phyloP scores from a whole-genome alignment of 306 rosid species.

The Cucurbita maxima region DNA sequence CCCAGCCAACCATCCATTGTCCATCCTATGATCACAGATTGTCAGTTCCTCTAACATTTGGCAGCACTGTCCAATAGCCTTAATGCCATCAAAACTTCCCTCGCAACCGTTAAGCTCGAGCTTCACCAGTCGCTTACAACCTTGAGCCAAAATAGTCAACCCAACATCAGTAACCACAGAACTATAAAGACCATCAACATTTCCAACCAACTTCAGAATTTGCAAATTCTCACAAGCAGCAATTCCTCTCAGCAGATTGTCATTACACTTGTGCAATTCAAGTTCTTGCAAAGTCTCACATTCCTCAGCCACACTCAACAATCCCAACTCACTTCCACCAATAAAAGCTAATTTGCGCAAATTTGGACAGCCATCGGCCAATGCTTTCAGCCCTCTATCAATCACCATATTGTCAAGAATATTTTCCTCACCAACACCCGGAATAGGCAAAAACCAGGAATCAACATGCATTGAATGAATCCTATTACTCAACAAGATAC shows the following conservation, averaged over 20 bases:
- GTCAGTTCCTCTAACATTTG: slow-evolving; percentile 78
- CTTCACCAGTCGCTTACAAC: slow-evolving; percentile 69
- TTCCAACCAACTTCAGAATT: slow-evolving; percentile 46
- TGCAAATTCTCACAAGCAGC: slow-evolving; percentile 68
- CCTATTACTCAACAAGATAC: slow-evolving; percentile 35
- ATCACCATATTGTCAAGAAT: slow-evolving; percentile 51
- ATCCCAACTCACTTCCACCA: slow-evolving; percentile 69
- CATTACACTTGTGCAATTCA: slow-evolving; percentile 68
- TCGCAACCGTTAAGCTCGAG: slow-evolving; percentile 75
- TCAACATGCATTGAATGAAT: slow-evolving; percentile 28
- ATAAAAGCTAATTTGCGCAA: slow-evolving; percentile 48
- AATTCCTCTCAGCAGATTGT: slow-evolving; percentile 60
- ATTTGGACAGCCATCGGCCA: slow-evolving; percentile 68
- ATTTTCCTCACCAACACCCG: slow-evolving; percentile 30
- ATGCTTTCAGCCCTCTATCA: slow-evolving; percentile 47
- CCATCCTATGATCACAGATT: slow-evolving; percentile 69
- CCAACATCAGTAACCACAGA: slow-evolving; percentile 69
- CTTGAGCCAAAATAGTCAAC: slow-evolving; percentile 70
- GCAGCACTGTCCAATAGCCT: slow-evolving; percentile 80
- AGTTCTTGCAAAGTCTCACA: slow-evolving; percentile 64
- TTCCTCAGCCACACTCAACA: slow-evolving; percentile 63
- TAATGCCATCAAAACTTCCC: slow-evolving; percentile 80
- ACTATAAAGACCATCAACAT: slow-evolving; percentile 35
- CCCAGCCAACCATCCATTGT: slow-evolving; percentile 74
- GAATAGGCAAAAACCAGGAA: slow-evolving; percentile 24